Conservation (phyloP, 2,329 filamentous ascomycete species). For the Beauveria sp. region DNA sequence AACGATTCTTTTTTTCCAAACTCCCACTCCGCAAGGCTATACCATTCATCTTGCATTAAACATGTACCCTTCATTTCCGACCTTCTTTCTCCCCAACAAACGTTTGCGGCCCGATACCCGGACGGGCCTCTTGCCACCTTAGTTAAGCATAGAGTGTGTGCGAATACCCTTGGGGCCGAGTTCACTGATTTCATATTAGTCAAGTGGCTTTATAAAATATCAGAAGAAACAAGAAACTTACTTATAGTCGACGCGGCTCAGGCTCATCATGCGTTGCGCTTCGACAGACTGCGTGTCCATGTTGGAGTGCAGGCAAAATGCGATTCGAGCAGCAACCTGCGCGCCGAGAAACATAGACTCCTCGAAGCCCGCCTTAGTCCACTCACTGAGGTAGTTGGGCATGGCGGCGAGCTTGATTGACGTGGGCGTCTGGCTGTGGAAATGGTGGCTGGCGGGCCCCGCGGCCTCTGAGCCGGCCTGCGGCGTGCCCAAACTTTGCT, state of each 20-base stretch:
- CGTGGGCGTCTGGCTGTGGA: conserved; percentile 67
- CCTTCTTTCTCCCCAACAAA: no score
- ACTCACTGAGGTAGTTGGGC: conserved; percentile 83
- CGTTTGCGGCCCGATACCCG: no score
- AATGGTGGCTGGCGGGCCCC: conserved; percentile 34
- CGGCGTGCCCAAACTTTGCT: conserved; percentile 26
- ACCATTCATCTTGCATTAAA: not conserved
- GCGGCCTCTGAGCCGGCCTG: conserved; percentile 33
- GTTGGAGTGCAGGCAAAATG: conserved; percentile 50
- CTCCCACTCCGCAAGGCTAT: conserved; percentile 2
- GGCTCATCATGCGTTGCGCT: conserved; percentile 47
- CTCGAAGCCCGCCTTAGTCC: conserved; percentile 73
- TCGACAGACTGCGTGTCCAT: conserved; percentile 45
- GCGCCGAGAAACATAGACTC: conserved; percentile 82
- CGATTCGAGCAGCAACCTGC: conserved; percentile 67
- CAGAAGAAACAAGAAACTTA: conserved; percentile 26
- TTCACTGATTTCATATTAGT: conserved; percentile 33
- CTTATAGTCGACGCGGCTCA: conserved; percentile 55
- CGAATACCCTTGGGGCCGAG: conserved; percentile 47
- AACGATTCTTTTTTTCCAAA: not conserved
- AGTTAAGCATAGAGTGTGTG: conserved; percentile 46
- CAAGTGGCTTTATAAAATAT: not conserved
- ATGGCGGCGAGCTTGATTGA: conserved; percentile 70
- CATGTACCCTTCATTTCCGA: no score
- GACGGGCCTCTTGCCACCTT: conserved; percentile 6